Conservation (phyloP, 805 yeast genomes). For the Jamesozyma piceae region DNA sequence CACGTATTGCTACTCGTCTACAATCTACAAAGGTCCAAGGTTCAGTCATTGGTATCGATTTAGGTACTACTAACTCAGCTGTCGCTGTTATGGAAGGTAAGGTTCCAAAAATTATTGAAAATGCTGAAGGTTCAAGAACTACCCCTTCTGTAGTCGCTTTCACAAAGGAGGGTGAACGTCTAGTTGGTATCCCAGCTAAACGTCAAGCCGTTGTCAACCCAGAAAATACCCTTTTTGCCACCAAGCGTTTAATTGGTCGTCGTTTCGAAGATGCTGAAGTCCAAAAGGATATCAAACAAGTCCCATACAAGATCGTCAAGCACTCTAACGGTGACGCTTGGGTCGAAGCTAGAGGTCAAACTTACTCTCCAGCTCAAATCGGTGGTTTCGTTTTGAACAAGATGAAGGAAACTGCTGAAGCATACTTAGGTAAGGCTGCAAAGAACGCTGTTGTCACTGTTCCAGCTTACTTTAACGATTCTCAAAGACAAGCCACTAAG, state of each 20-base stretch:
- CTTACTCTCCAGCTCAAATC: slow-evolving; percentile 89
- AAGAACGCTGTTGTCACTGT: slow-evolving; percentile 87
- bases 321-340: slow-evolving; percentile 93
- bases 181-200: slow-evolving; percentile 92
- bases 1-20: slow-evolving; percentile 26
- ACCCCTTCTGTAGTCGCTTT: slow-evolving; percentile 94
- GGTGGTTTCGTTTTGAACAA: slow-evolving; percentile 90
- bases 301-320: slow-evolving; percentile 84
- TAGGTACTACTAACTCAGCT: slow-evolving; percentile 84
- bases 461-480: slow-evolving; percentile 93
- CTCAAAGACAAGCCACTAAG: slow-evolving; percentile 95
- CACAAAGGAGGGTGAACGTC: slow-evolving; percentile 81
- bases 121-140: slow-evolving; percentile 76
- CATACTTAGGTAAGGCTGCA: slow-evolving; percentile 76
- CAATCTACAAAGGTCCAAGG: slow-evolving; percentile 32
- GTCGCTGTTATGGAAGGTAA: slow-evolving; percentile 72
- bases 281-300: slow-evolving; percentile 77
- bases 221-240: slow-evolving; percentile 86
- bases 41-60: slow-evolving; percentile 67
- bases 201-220: slow-evolving; percentile 94
- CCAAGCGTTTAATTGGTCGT: slow-evolving; percentile 91
- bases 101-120: slow-evolving; percentile 62
- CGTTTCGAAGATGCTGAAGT: slow-evolving; percentile 85
- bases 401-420: slow-evolving; percentile 97
- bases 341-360: slow-evolving; percentile 82